Percentiles rank a stretch among this genome's conserved stretches.
Evolutionary conservation across 2,329 filamentous ascomycete species (phyloP).

Genomic region (Parastagonospora avenae): DNA sequence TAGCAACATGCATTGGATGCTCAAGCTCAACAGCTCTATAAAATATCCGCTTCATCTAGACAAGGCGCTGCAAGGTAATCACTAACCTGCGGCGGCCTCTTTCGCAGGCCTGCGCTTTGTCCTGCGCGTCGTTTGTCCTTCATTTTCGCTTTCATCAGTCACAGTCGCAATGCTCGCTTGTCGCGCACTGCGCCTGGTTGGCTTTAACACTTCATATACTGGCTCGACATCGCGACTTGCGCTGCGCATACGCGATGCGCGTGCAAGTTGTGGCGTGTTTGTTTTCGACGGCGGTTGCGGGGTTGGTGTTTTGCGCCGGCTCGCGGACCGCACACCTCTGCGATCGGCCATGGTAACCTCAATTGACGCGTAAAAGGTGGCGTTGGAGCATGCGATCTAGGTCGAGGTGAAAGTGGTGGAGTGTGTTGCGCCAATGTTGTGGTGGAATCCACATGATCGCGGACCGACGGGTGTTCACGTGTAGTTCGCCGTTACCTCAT

Average conservation of each 20-base stretch:
- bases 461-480: conserved; percentile 21
- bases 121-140: conserved; percentile 20
- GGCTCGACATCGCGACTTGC: conserved; percentile 47
- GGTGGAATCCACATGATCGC: not conserved
- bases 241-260: conserved; percentile 43
- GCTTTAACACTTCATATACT: conserved; percentile 20
- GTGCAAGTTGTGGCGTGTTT: conserved; percentile 23
- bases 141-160: conserved; percentile 31
- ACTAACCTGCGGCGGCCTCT: conserved; percentile 36
- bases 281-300: conserved; percentile 31
- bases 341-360: conserved; percentile 37
- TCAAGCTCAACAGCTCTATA: not conserved
- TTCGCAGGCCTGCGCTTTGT: conserved; percentile 29
- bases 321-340: conserved; percentile 38
- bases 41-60: not conserved
- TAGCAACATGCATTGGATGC: not conserved
- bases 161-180: conserved; percentile 33
- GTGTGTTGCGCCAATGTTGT: conserved; percentile 1
- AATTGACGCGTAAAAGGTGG: conserved; percentile 1
- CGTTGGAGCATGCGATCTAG: conserved; percentile 13
- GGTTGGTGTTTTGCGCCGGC: conserved; percentile 42
- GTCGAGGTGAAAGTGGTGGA: not conserved
- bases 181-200: conserved; percentile 31
- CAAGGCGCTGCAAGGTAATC: conserved; percentile 1
- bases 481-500: conserved; percentile 10